phyloP scores from a whole-genome alignment of 176 grass and related monocot species.

The Pontederia paniculata region DNA sequence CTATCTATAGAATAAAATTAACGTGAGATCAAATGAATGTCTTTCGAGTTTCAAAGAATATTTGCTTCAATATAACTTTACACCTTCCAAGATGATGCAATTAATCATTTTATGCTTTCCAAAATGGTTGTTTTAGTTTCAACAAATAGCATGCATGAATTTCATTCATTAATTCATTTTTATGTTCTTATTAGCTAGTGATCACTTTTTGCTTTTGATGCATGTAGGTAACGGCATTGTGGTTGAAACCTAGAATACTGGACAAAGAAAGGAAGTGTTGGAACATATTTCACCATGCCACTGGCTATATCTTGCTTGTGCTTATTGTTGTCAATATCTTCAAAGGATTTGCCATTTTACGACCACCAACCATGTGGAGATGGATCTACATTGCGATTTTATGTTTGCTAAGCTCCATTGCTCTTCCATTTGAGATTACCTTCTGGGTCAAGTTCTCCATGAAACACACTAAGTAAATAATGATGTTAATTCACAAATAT shows the following conservation, averaged over 20 bases:
- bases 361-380: not conserved
- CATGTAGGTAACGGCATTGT: conserved; percentile 5
- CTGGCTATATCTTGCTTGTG: not conserved
- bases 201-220: not conserved
- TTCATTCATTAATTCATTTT: too few species aligned
- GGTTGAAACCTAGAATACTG: not conserved
- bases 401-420: not conserved
- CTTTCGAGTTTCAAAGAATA: too few species aligned
- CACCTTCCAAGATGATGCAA: too few species aligned
- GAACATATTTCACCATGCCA: not conserved
- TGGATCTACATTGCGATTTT: conserved; percentile 2
- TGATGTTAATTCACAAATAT: too few species aligned
- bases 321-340: not conserved
- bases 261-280: not conserved
- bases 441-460: not conserved
- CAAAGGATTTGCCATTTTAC: conserved; percentile 8
- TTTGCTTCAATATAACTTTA: too few species aligned
- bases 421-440: not conserved
- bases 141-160: too few species aligned
- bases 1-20: too few species aligned
- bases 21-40: too few species aligned
- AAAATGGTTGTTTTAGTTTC: too few species aligned
- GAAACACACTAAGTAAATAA: too few species aligned
- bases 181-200: too few species aligned
- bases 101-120: too few species aligned